Evolutionary conservation across 176 grass and related monocot species (phyloP).

Genomic region (barley (Hordeum vulgare)): MorexV3_pseudomolecules_assembly NC_058523.1:117883279-117883778

Average conservation of each 20-base stretch:
- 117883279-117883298: too few relatives aligned
- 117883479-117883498: background rate
- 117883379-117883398: background rate
- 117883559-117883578: background rate
- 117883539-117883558: background rate
- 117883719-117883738: background rate
- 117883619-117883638: background rate
- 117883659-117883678: background rate
- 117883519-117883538: background rate
- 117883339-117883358: conserved; percentile 6
- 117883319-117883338: background rate
- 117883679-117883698: background rate
- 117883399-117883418: background rate
- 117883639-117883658: background rate
- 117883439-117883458: background rate
- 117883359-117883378: background rate
- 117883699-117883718: background rate
- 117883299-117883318: background rate
- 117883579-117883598: background rate
- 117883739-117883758: conserved; percentile 71
- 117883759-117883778: conserved; percentile 81
- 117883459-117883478: background rate
- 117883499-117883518: background rate
- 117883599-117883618: background rate
- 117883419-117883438: conserved; percentile 5